These are phyloP conservation scores for Salvia hispanica DNA, from an alignment of 257 asterid species.

Conservation along the genomic window DNA sequence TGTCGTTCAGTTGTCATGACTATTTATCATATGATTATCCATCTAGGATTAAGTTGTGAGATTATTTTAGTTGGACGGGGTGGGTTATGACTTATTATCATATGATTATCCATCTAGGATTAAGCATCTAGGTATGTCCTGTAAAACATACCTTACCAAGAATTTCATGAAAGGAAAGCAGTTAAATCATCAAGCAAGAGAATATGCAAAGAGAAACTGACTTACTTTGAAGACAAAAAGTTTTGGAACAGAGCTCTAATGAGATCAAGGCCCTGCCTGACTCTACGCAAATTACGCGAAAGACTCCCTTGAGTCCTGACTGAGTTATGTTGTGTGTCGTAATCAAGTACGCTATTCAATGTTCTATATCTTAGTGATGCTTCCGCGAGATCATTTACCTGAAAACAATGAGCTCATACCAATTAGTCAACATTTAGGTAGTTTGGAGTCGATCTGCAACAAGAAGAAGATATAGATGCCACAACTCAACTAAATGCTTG, in stretches of 20 bases:
- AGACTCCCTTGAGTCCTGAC: constrained; percentile 86
- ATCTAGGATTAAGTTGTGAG: background rate
- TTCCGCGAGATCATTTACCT: constrained; percentile 74
- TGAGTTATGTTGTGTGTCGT: constrained; percentile 54
- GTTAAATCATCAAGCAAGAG: constrained; percentile 18
- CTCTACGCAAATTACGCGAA: constrained; percentile 89
- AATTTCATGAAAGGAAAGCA: background rate
- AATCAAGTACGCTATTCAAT: constrained; percentile 60
- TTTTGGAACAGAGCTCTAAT: constrained; percentile 80
- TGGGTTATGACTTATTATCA: too few relatives aligned
- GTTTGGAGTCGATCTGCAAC: background rate
- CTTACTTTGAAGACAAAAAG: constrained; percentile 79
- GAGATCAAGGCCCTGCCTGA: constrained; percentile 96
- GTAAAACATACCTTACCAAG: background rate
- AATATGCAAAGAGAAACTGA: background rate
- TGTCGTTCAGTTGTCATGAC: too few relatives aligned
- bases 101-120: background rate
- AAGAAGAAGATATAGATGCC: background rate
- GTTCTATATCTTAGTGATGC: constrained; percentile 64
- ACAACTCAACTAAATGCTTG: background rate
- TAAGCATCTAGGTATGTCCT: constrained; percentile 1
- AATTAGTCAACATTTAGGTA: background rate
- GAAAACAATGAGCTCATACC: constrained; percentile 30
- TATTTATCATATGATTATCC: too few relatives aligned
- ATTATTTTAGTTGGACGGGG: too few relatives aligned